Evolutionary conservation across 177 flowering plant genomes (phyloP).

Genomic region (Vitis hybrid): DNA sequence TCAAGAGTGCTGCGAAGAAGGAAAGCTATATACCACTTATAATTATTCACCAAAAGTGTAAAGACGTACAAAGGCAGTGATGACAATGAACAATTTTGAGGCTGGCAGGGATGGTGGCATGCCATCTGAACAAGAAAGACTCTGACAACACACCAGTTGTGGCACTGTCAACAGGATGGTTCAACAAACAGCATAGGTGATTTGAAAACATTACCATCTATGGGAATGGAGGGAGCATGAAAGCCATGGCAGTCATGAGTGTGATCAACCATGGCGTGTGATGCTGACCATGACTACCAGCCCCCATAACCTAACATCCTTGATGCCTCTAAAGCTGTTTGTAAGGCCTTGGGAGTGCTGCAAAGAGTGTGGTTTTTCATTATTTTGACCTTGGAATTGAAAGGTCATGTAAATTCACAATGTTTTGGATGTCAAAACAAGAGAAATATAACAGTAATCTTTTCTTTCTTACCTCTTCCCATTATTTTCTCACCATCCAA

Average conservation of each 20-base stretch:
- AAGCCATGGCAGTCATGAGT: constrained; percentile 46
- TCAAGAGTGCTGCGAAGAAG: constrained; percentile 32
- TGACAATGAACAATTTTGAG: constrained; percentile 25
- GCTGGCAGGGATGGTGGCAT: constrained; percentile 23
- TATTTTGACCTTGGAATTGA: too few relatives aligned
- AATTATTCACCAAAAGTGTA: constrained; percentile 30
- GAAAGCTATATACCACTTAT: constrained; percentile 25
- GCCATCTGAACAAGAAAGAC: constrained; percentile 15
- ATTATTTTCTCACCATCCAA: too few relatives aligned
- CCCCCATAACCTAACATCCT: constrained; percentile 39
- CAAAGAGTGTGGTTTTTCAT: constrained; percentile 9
- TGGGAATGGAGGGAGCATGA: constrained; percentile 26
- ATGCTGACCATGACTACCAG: constrained; percentile 36
- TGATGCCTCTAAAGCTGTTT: constrained; percentile 45
- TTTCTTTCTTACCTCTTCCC: too few relatives aligned
- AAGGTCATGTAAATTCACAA: too few relatives aligned
- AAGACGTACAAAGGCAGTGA: constrained; percentile 19
- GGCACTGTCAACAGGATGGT: constrained; percentile 41
- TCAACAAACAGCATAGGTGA: constrained; percentile 17
- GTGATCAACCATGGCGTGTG: constrained; percentile 39
- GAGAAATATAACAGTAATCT: too few relatives aligned
- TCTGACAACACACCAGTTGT: constrained; percentile 18
- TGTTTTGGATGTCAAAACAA: too few relatives aligned
- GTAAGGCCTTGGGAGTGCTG: constrained; percentile 27
- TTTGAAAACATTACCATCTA: constrained; percentile 14